phyloP scores from a whole-genome alignment of 306 rosid species.

The Castanospermum australe region DNA sequence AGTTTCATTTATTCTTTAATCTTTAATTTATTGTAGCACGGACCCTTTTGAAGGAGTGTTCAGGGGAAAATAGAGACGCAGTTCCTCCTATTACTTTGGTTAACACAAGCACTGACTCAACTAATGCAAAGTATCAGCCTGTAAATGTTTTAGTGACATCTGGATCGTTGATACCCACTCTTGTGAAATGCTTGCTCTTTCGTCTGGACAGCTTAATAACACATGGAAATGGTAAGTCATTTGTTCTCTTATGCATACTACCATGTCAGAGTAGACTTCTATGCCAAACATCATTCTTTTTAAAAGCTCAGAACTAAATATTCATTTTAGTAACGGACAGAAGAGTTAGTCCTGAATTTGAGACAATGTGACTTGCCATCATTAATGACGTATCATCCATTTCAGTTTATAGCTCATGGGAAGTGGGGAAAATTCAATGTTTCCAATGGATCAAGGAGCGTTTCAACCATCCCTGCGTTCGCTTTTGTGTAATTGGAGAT shows the following conservation, averaged over 20 bases:
- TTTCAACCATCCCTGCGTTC: slow-evolving; percentile 62
- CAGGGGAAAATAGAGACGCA: slow-evolving; percentile 37
- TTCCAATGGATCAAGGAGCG: slow-evolving; percentile 81
- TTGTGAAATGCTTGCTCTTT: slow-evolving; percentile 89
- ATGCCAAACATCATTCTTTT: slow-evolving; percentile 5
- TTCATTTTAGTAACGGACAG: background rate
- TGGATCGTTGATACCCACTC: slow-evolving; percentile 88
- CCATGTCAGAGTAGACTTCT: background rate
- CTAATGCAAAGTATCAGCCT: slow-evolving; percentile 37
- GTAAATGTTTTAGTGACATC: slow-evolving; percentile 87
- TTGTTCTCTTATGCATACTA: slow-evolving; percentile 7
- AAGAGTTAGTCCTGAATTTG: background rate
- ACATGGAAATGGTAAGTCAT: slow-evolving; percentile 68
- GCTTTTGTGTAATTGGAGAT: slow-evolving; percentile 84
- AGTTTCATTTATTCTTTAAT: slow-evolving; percentile 14
- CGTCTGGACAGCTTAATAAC: slow-evolving; percentile 59
- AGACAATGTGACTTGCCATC: background rate
- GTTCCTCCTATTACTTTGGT: slow-evolving; percentile 43
- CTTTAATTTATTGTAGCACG: slow-evolving; percentile 52
- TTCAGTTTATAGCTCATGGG: slow-evolving; percentile 94
- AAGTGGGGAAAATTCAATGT: slow-evolving; percentile 77
- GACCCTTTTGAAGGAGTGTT: slow-evolving; percentile 74
- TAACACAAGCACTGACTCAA: slow-evolving; percentile 44
- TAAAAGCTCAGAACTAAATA: slow-evolving; percentile 9
- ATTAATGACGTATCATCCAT: slow-evolving; percentile 5